These are phyloP conservation scores for Dendrobium nobile DNA, from an alignment of 106 monocot species.

Conservation along the genomic window DNA sequence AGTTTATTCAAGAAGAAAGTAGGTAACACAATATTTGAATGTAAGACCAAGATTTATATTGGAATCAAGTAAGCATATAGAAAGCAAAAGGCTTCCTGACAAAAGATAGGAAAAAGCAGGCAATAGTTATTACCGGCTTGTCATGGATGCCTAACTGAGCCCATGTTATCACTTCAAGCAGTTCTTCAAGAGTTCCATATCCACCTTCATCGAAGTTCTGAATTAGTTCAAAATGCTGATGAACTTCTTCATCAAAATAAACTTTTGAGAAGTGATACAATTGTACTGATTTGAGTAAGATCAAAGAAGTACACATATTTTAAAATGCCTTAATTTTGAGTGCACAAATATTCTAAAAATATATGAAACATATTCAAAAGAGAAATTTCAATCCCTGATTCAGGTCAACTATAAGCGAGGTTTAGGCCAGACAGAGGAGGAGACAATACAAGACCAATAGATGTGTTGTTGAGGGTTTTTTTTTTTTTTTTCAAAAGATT, in stretches of 20 bases:
- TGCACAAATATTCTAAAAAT: no score
- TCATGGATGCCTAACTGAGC: conserved; percentile 43
- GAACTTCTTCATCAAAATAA: background rate
- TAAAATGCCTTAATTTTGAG: no score
- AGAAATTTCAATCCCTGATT: no score
- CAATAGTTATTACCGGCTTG: conserved; percentile 24
- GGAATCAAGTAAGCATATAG: background rate
- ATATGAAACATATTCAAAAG: no score
- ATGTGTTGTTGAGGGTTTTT: no score
- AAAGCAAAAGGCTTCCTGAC: background rate
- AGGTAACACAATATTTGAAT: background rate
- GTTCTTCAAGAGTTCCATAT: conserved; percentile 53
- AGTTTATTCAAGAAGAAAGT: background rate
- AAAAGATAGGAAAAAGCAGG: background rate
- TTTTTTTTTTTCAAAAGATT: no score
- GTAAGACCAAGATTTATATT: background rate
- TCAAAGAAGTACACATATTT: no score
- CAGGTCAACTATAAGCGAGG: no score
- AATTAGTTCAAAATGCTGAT: background rate
- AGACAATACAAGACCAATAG: no score
- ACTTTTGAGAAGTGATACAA: no score
- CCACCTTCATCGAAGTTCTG: conserved; percentile 25
- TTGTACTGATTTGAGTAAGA: no score
- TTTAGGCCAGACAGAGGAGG: no score
- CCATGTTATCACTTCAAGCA: conserved; percentile 55